phyloP scores from a whole-genome alignment of 2,329 filamentous ascomycete species.

The Venturia aucupariae region DNA sequence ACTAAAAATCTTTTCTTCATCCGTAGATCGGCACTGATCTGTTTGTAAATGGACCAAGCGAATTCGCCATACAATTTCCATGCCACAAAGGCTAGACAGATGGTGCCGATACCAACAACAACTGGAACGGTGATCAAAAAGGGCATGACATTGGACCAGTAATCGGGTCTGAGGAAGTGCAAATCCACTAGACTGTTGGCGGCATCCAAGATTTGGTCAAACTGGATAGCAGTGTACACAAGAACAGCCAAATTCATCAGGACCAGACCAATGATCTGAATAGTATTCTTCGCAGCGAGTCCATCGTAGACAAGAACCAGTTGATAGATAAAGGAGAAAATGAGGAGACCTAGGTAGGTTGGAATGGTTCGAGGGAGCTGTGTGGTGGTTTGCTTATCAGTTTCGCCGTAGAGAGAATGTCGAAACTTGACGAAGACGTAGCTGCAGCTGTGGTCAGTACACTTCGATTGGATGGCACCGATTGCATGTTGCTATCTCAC shows the following conservation, averaged over 20 bases:
- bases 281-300: conserved; percentile 89
- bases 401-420: conserved; percentile 35
- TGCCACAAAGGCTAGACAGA: conserved; percentile 65
- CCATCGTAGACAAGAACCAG: conserved; percentile 88
- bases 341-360: conserved; percentile 91
- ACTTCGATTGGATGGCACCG: background rate
- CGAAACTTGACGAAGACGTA: conserved; percentile 90
- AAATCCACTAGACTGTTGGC: conserved; percentile 44
- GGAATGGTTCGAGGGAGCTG: conserved; percentile 56
- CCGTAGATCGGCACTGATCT: conserved; percentile 91
- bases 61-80: conserved; percentile 99
- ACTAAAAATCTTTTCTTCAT: conserved; percentile 96
- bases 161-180: conserved; percentile 37
- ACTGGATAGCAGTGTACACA: conserved; percentile 87
- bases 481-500: conserved; percentile 45
- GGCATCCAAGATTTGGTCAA: conserved; percentile 77
- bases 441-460: conserved; percentile 35
- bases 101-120: conserved; percentile 67
- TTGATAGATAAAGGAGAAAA: conserved; percentile 93
- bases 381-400: conserved; percentile 24
- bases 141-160: conserved; percentile 63
- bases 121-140: conserved; percentile 79
- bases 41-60: conserved; percentile 98
- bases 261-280: conserved; percentile 93
- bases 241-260: conserved; percentile 85